phyloP scores from a whole-genome alignment of 179 eudicot genomes.

The Beta corolliflora region DNA sequence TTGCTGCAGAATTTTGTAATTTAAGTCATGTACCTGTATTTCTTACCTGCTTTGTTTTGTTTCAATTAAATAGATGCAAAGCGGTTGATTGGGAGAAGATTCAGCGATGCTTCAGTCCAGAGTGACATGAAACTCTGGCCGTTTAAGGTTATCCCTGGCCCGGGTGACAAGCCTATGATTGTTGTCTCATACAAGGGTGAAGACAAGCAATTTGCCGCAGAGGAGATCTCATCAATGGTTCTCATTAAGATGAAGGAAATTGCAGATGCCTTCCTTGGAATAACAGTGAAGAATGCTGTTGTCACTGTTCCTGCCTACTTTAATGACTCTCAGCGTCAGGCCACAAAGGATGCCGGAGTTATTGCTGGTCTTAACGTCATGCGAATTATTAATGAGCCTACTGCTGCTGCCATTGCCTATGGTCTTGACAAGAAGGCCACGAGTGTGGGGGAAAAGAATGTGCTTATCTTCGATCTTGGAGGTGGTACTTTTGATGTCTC shows the following conservation, averaged over 20 bases:
- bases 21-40: not conserved
- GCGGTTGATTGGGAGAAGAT: slow-evolving; percentile 26
- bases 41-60: not conserved
- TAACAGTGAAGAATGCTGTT: slow-evolving; percentile 15
- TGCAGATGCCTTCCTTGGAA: slow-evolving; percentile 24
- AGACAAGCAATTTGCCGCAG: slow-evolving; percentile 26
- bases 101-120: slow-evolving; percentile 20
- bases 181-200: slow-evolving; percentile 23
- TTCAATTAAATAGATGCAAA: slow-evolving; percentile 12
- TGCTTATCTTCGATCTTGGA: slow-evolving; percentile 23
- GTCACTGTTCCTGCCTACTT: slow-evolving; percentile 27
- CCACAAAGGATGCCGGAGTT: slow-evolving; percentile 23
- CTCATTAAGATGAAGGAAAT: slow-evolving; percentile 25
- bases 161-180: slow-evolving; percentile 29
- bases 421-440: slow-evolving; percentile 34
- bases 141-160: slow-evolving; percentile 23
- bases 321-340: slow-evolving; percentile 29
- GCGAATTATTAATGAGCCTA: slow-evolving; percentile 28
- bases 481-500: slow-evolving; percentile 31
- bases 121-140: slow-evolving; percentile 27
- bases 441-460: slow-evolving; percentile 30
- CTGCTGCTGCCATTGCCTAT: slow-evolving; percentile 32
- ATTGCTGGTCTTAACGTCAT: slow-evolving; percentile 26
- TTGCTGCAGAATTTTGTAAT: no score
- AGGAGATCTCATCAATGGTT: slow-evolving; percentile 26